These are phyloP conservation scores for Calonectria pteridis DNA, from an alignment of 2,329 filamentous ascomycete genomes.

Conservation along the genomic window DNA sequence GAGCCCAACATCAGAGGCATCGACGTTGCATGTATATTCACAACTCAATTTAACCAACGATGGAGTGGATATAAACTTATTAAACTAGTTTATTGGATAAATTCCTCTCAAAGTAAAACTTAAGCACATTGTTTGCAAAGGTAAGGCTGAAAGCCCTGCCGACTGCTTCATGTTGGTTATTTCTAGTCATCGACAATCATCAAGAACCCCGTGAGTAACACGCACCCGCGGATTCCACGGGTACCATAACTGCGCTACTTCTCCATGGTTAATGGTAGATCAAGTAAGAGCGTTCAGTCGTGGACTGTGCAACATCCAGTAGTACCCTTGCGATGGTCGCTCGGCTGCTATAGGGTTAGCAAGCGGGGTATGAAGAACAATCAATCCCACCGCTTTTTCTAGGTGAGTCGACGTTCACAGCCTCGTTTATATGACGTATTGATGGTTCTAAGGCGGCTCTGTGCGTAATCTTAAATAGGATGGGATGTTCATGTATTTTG, in stretches of 20 bases:
- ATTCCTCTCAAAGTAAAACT: not conserved
- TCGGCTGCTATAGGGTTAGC: not conserved
- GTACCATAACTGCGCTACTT: not conserved
- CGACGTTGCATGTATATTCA: not conserved
- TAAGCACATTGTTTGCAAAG: not conserved
- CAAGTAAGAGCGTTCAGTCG: not conserved
- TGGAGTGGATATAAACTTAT: not conserved
- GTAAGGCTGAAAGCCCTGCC: not conserved
- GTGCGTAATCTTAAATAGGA: not conserved
- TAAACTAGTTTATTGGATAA: not conserved
- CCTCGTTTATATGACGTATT: not conserved
- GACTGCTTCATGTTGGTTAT: not conserved
- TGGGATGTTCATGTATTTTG: not conserved
- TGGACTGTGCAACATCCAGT: not conserved
- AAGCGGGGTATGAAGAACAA: not conserved
- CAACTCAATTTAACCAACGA: not conserved
- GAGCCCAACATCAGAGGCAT: not conserved
- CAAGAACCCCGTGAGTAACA: not conserved
- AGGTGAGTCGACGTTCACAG: not conserved
- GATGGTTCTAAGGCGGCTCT: not conserved
- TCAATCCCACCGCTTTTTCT: not conserved
- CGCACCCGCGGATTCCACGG: not conserved
- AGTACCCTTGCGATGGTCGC: not conserved
- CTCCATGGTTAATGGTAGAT: not conserved
- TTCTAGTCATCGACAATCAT: not conserved